Conservation (phyloP, 768 basidiomycete genomes). For the Hypholoma fasciculare region DNA sequence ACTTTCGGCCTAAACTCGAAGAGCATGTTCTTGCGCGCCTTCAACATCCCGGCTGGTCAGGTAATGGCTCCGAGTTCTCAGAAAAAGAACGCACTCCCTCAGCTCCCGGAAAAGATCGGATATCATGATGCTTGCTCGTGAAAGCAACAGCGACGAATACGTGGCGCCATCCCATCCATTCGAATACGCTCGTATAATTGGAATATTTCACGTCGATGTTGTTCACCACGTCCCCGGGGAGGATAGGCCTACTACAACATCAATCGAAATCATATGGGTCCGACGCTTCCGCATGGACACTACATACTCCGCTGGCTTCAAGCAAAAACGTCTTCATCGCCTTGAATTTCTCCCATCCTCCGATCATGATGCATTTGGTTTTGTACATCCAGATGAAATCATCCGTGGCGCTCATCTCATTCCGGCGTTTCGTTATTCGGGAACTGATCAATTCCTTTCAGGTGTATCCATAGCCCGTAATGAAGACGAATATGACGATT, state of each 20-base stretch:
- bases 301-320: background rate
- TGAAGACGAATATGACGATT: slow-evolving; percentile 4
- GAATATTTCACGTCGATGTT: slow-evolving; percentile 22
- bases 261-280: slow-evolving; percentile 1
- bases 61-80: slow-evolving; percentile 21
- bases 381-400: slow-evolving; percentile 15
- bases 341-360: slow-evolving; percentile 5
- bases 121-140: background rate
- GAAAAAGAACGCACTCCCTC: background rate
- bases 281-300: slow-evolving; percentile 7
- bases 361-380: slow-evolving; percentile 12
- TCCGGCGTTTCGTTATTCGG: slow-evolving; percentile 5
- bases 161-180: slow-evolving; percentile 14
- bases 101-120: no score
- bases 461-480: background rate
- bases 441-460: background rate
- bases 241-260: background rate
- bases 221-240: background rate
- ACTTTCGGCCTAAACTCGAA: slow-evolving; percentile 21
- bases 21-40: slow-evolving; percentile 24
- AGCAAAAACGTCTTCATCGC: background rate
- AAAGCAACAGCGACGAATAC: background rate
- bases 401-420: slow-evolving; percentile 15
- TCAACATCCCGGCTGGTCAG: slow-evolving; percentile 26
- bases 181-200: slow-evolving; percentile 21